phyloP scores from a whole-genome alignment of 305 asterid genomes.

The Fraxinus baroniana region DNA sequence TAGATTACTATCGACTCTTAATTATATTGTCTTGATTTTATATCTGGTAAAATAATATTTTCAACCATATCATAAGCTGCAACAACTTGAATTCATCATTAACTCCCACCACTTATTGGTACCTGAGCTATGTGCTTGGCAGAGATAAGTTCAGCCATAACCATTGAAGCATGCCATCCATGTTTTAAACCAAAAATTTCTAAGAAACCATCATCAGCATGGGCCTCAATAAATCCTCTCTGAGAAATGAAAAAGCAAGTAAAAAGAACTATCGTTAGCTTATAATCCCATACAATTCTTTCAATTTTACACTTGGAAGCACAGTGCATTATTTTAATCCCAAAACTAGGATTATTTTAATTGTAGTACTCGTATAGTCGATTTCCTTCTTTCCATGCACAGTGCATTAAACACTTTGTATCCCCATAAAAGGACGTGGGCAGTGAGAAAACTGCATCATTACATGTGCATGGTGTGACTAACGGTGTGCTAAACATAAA shows the following conservation, averaged over 20 bases:
- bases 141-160: conserved; percentile 70
- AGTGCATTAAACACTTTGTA: background rate
- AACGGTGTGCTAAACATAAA: background rate
- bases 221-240: conserved; percentile 74
- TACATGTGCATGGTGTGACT: background rate
- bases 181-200: conserved; percentile 76
- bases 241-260: conserved; percentile 26
- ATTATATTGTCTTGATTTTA: background rate
- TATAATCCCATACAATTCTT: background rate
- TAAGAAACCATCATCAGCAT: conserved; percentile 64
- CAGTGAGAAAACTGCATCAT: background rate
- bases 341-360: background rate
- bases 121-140: conserved; percentile 90
- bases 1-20: background rate
- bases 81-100: background rate
- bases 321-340: no score
- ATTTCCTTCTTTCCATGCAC: background rate
- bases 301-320: background rate
- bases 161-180: conserved; percentile 94
- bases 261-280: conserved; percentile 3
- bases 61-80: background rate
- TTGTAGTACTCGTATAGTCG: background rate
- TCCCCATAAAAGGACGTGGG: background rate
- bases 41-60: background rate
- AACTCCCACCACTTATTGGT: conserved; percentile 4